These are phyloP conservation scores for Helotiales sp. DNA, from an alignment of 2,329 filamentous ascomycete genomes.

Conservation along the genomic window DNA sequence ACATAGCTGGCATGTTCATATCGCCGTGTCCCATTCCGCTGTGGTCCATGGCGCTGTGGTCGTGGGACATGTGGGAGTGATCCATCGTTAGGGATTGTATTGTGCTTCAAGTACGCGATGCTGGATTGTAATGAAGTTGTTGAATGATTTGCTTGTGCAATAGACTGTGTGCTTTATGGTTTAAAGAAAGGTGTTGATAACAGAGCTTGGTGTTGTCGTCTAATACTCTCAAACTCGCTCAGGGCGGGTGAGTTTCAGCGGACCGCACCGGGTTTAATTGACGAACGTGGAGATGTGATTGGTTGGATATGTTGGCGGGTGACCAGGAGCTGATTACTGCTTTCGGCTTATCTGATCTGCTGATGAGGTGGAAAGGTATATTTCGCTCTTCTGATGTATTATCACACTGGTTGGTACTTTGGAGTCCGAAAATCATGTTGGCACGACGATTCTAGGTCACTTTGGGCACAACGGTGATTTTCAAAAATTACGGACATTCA, in stretches of 20 bases:
- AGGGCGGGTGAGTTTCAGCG: too few relatives aligned
- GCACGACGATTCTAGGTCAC: too few relatives aligned
- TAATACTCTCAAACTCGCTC: neutral
- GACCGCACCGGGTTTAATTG: too few relatives aligned
- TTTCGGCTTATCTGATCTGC: neutral
- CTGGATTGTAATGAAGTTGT: neutral
- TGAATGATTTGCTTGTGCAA: neutral
- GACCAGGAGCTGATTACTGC: neutral
- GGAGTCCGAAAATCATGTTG: too few relatives aligned
- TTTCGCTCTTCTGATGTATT: neutral
- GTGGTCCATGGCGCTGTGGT: conserved; percentile 48
- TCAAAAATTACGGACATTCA: too few relatives aligned
- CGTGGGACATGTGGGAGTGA: conserved; percentile 41
- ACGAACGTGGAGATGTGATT: too few relatives aligned
- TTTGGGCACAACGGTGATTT: too few relatives aligned
- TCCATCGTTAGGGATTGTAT: conserved; percentile 15
- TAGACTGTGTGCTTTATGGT: neutral
- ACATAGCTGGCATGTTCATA: conserved; percentile 64
- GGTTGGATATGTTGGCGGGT: neutral
- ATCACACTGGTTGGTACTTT: too few relatives aligned
- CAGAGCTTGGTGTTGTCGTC: neutral
- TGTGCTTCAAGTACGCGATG: neutral
- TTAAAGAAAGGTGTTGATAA: neutral
- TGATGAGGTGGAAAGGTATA: neutral
- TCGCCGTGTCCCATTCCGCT: conserved; percentile 56